Base-by-base conservation (phyloP, 257 asterid species). In the Nicotiana knightiana region DNA sequence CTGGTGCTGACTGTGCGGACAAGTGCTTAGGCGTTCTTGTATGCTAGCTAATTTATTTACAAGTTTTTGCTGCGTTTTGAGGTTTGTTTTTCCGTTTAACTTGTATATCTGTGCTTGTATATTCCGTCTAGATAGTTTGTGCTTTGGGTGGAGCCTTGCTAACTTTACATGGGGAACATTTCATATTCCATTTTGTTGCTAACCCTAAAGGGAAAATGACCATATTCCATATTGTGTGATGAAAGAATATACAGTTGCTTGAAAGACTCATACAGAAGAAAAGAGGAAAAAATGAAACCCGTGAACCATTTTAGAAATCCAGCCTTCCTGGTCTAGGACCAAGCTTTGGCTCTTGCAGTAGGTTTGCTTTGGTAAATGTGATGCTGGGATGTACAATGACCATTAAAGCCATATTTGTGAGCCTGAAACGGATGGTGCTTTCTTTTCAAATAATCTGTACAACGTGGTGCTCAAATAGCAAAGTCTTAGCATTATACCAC, bases 381-480 rank as follows among this genome's bases (percentile, higher is more conserved):
- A 21, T 28, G 46, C 26, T 15, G 28, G 63, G 30, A 51, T 75
- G 80, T 18, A 30, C 43, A 48, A 26, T 73, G 16, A 48, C 62
- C 43, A 73, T 73, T 24, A 48, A 9, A 53, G 6, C 17, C n/a
- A 7, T 62, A 48, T 73, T 48, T 24, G 79, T 24, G 28, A 48
- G 63, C 79, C 39, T 26, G 13, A 32, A 53, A 13, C 15, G 37
- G 62, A 48, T 26, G 43, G 78, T 33, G 15, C 16, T 46, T 37
- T 70, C 58, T 48, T 73, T n/a, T 48, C 79, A 48, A 26, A 26
- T 61, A 51, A 73, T 73, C 79, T 73, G 32, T 73, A 26, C 79
- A 48, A 21, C 16, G 62, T 75, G 79, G 79, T 26, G 15, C 79
- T 51, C 28, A 51, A 75, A 75, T 26, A 26, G 79, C 4, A 26